Conservation (phyloP, 345 rosid species). For the Eucalyptus pumila region DNA sequence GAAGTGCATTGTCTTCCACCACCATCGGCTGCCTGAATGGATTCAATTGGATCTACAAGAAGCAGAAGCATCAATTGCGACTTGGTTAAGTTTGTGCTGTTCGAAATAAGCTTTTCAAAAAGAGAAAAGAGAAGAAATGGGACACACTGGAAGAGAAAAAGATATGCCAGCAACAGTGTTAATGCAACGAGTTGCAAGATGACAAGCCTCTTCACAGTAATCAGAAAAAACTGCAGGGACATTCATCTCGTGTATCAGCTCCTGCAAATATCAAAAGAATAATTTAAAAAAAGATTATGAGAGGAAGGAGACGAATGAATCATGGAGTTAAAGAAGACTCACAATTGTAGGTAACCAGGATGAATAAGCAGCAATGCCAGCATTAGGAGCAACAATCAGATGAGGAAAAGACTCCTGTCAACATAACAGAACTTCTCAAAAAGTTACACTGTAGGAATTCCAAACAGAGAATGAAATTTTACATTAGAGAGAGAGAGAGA, state of each 20-base stretch:
- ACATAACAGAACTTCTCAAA: background rate
- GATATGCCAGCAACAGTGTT: slow-evolving; percentile 33
- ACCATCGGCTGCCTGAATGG: slow-evolving; percentile 95
- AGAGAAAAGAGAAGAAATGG: background rate
- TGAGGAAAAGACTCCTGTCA: slow-evolving; percentile 58
- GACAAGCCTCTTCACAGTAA: slow-evolving; percentile 98
- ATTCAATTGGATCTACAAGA: slow-evolving; percentile 61
- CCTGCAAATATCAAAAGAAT: slow-evolving; percentile 20
- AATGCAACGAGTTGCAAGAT: slow-evolving; percentile 64
- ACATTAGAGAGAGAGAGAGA: accelerated
- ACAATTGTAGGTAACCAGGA: slow-evolving; percentile 83
- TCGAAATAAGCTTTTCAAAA: background rate
- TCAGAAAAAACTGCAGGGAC: slow-evolving; percentile 76
- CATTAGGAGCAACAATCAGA: slow-evolving; percentile 74
- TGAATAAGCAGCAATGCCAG: slow-evolving; percentile 77
- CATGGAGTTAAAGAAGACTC: background rate
- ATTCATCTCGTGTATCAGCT: slow-evolving; percentile 56
- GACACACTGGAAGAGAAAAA: slow-evolving; percentile 38
- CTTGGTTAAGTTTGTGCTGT: background rate
- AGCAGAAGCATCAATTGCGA: background rate
- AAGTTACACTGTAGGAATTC: background rate
- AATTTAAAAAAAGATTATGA: background rate
- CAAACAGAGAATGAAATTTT: background rate
- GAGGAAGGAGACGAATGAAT: background rate
- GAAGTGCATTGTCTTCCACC: slow-evolving; percentile 57